Evolutionary conservation across 805 yeast species (phyloP), one percentile per base, ranked within the genome.

Genomic region (Wickerhamomyces silvicola): DNA sequence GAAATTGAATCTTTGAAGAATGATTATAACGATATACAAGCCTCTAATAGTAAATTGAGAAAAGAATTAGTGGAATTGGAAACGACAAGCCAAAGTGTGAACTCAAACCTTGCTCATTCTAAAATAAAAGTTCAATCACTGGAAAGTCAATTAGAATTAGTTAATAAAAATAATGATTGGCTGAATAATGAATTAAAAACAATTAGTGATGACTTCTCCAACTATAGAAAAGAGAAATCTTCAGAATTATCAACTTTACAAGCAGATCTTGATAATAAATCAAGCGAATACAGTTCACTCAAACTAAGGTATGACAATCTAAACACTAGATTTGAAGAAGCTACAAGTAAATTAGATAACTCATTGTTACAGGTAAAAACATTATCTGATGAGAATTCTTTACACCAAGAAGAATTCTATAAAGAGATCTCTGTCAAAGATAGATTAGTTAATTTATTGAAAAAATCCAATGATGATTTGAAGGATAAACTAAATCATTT

Each of bases 381-480:
- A 4, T 50, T 78, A 18, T 66, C 65, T 16, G 74, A 68, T 41
- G 59, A 66, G 18, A 41, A 59, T 10, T 52, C 65, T 1, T 36
- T 52, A 2, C 64, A 65, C 23, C 68, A 75, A 41, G 72, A 67
- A 22, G 71, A 67, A 22, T 75, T 74, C 45, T 42, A 68, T 13
- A 67, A 68, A 20, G 87, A 80, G 47, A 68, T 78, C 57, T 52
- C 72, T 2, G 56, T 73, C 27, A 84, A 80, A 52, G 78, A 78
- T 30, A 74, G 81, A 30, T 55, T 78, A 23, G 60, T 74, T 5
- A 74, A 70, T 26, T 57, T 82, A 12, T 62, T 79, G 33, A 75
- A 78, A 31, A 69, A 64, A 30, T 56, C 75, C 0, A 66, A 73
- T 6, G 62, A 63, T 4, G 80, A 78, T 32, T 64, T 76, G 14